Evolutionary conservation across 495 filamentous ascomycete genomes (phyloP).

Genomic region (Filosporella fistucella): DNA sequence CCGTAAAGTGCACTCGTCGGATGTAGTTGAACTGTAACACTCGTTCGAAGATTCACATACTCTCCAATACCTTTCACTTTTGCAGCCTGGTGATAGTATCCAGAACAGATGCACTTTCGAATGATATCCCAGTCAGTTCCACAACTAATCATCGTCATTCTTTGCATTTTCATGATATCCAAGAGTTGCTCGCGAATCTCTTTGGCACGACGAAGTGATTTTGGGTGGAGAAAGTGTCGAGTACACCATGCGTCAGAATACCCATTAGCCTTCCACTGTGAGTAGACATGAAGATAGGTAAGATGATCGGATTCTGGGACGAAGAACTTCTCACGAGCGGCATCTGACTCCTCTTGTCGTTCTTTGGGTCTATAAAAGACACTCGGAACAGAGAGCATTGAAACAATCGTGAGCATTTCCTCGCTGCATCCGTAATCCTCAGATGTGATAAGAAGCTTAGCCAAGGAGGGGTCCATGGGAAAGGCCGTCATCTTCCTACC

Average conservation of each 20-base stretch:
- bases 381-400: constrained; percentile 93
- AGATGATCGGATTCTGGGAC: constrained; percentile 97
- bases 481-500: constrained; percentile 95
- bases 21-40: constrained; percentile 88
- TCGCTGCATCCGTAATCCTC: constrained; percentile 88
- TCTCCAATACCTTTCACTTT: constrained; percentile 95
- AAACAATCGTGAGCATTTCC: constrained; percentile 97
- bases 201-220: constrained; percentile 82
- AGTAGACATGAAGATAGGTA: constrained; percentile 93
- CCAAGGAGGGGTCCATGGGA: constrained; percentile 92
- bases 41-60: constrained; percentile 93
- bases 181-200: constrained; percentile 90
- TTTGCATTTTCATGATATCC: constrained; percentile 93
- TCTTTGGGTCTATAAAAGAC: constrained; percentile 99
- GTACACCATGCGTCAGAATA: constrained; percentile 88
- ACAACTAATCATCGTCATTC: constrained; percentile 82
- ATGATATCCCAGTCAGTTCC: constrained; percentile 97
- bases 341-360: constrained; percentile 92
- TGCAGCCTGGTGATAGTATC: constrained; percentile 98
- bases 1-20: constrained; percentile 92
- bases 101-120: constrained; percentile 93
- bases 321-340: constrained; percentile 97
- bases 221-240: constrained; percentile 88
- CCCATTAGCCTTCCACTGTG: constrained; percentile 90
- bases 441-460: constrained; percentile 88